Evolutionary conservation across 163 green algal genomes (phyloP).

Genomic region (Trebouxiophyceae sp.): DNA sequence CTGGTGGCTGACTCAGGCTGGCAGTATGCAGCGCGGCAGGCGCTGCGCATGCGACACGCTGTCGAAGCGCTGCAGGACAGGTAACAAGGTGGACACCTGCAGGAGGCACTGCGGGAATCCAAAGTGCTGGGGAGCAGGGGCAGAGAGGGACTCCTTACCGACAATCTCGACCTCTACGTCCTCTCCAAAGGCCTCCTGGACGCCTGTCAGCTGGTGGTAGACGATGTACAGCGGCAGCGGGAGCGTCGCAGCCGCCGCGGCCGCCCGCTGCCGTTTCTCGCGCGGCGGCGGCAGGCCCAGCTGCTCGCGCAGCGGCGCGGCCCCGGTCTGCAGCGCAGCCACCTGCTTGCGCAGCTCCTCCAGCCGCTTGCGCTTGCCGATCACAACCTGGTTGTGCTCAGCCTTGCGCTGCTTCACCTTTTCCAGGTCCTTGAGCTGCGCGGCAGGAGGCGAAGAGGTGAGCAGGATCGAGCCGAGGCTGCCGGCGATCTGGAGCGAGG

Average conservation of each 20-base stretch:
- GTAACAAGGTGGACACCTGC: neutral
- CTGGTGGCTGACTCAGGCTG: too few species aligned
- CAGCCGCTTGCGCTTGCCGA: too few species aligned
- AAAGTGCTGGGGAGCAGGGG: neutral
- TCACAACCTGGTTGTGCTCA: too few species aligned
- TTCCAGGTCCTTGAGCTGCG: too few species aligned
- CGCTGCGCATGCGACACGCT: neutral
- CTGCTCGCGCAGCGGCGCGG: neutral
- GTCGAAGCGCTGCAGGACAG: neutral
- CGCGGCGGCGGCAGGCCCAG: slow-evolving; percentile 15
- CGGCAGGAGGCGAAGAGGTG: too few species aligned
- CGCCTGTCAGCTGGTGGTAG: slow-evolving; percentile 51
- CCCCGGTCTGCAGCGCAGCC: too few species aligned
- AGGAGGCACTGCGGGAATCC: neutral
- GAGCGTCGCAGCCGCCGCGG: slow-evolving; percentile 25
- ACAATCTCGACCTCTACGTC: neutral
- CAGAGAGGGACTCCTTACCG: neutral
- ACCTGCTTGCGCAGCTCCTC: too few species aligned
- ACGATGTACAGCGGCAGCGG: slow-evolving; percentile 61
- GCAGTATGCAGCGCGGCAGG: too few species aligned
- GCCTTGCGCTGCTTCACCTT: too few species aligned
- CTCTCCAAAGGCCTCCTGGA: slow-evolving; percentile 19
- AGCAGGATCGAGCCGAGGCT: neutral
- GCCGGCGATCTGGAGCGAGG: neutral
- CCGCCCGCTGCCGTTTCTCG: slow-evolving; percentile 7